These are phyloP conservation scores for Tulasnella sp. DNA, from an alignment of 768 basidiomycete genomes.

Conservation along the genomic window DNA sequence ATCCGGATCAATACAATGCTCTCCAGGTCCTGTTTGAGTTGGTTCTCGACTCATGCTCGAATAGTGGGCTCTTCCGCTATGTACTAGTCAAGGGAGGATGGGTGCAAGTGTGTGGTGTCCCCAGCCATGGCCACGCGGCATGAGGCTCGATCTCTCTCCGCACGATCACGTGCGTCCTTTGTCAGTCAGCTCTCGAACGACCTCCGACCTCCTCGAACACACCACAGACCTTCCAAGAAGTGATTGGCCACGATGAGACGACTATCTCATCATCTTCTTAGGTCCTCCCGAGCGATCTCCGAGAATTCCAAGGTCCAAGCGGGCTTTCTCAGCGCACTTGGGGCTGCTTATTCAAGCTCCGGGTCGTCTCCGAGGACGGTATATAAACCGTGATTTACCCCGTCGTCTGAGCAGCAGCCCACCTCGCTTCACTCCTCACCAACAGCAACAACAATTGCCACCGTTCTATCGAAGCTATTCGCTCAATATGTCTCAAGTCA, in stretches of 20 bases:
- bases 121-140: no score
- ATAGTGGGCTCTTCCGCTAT: no score
- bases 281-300: not conserved
- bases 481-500: not conserved
- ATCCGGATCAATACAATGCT: no score
- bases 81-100: no score
- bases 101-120: no score
- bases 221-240: not conserved
- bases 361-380: not conserved
- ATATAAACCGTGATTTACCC: not conserved
- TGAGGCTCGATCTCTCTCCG: no score
- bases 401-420: not conserved
- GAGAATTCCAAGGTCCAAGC: not conserved
- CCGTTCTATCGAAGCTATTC: not conserved
- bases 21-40: no score
- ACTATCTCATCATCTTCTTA: not conserved
- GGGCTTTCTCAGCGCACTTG: not conserved
- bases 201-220: not conserved
- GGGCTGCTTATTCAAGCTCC: not conserved
- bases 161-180: not conserved
- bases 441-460: not conserved
- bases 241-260: not conserved
- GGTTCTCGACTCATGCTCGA: no score
- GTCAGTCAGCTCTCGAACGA: not conserved
- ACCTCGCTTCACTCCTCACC: not conserved